phyloP scores from a whole-genome alignment of 2,329 filamentous ascomycete species.

The Aspergillus fijiensis region DNA sequence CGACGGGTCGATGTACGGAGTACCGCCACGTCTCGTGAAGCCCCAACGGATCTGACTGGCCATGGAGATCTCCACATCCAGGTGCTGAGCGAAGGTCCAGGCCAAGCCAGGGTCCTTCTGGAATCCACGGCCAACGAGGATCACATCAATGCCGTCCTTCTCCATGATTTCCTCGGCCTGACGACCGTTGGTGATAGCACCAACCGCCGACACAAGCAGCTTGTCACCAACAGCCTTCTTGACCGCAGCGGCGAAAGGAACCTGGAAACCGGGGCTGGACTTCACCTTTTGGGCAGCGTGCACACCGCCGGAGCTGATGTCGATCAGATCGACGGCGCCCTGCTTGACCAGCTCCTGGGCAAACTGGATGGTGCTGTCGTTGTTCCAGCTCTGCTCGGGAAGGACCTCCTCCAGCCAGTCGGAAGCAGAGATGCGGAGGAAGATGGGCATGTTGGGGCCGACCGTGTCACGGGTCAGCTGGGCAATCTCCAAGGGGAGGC shows the following conservation, averaged over 20 bases:
- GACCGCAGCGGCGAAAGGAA: constrained; percentile 68
- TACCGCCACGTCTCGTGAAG: constrained; percentile 36
- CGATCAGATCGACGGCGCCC: constrained; percentile 74
- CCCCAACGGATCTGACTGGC: constrained; percentile 69
- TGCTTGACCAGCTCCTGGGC: constrained; percentile 65
- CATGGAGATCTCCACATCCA: constrained; percentile 70
- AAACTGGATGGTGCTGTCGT: constrained; percentile 63
- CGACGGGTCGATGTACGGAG: constrained; percentile 21
- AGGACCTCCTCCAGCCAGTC: constrained; percentile 70
- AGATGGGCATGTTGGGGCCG: constrained; percentile 67
- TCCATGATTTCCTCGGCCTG: constrained; percentile 64
- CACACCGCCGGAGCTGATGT: constrained; percentile 77
- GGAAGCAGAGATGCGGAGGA: constrained; percentile 70
- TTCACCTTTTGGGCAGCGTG: constrained; percentile 49
- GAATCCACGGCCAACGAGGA: constrained; percentile 72
- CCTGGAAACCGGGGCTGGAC: constrained; percentile 67
- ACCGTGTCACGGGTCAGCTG: constrained; percentile 63
- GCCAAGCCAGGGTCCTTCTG: constrained; percentile 79
- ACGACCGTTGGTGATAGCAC: constrained; percentile 67
- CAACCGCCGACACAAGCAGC: constrained; percentile 72
- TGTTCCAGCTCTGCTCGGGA: constrained; percentile 63
- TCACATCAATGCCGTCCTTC: constrained; percentile 61
- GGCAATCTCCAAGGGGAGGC: constrained; percentile 67
- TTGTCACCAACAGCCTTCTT: constrained; percentile 71
- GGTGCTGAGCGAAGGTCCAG: constrained; percentile 68